Conservation (phyloP, 2,329 filamentous ascomycete species). For the Aureobasidium sp. region DNA sequence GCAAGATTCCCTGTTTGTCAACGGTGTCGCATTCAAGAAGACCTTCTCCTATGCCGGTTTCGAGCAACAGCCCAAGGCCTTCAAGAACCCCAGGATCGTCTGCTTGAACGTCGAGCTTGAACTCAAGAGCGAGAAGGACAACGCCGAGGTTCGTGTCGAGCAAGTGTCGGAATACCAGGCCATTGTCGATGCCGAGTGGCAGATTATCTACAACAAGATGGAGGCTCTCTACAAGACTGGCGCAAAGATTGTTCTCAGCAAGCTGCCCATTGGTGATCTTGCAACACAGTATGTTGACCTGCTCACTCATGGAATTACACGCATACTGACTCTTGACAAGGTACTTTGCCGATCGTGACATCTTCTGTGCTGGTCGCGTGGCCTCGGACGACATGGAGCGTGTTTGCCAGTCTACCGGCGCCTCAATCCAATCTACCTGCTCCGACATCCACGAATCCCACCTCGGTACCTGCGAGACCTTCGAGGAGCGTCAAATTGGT, state of each 20-base stretch:
- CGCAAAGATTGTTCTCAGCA: constrained; percentile 94
- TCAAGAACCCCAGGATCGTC: constrained; percentile 90
- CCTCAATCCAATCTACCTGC: constrained; percentile 88
- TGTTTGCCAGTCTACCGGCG: constrained; percentile 88
- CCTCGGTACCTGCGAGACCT: constrained; percentile 79
- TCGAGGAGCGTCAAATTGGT: constrained; percentile 95
- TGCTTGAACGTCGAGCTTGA: constrained; percentile 97
- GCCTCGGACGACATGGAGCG: constrained; percentile 88
- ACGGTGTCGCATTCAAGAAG: constrained; percentile 99
- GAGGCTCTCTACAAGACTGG: constrained; percentile 90
- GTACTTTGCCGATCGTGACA: constrained; percentile 92
- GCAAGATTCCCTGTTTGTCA: constrained; percentile 92
- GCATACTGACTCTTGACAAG: constrained; percentile 22
- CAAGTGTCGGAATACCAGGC: constrained; percentile 99
- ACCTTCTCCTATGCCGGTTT: constrained; percentile 98
- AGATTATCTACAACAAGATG: constrained; percentile 99
- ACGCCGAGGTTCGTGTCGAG: constrained; percentile 94
- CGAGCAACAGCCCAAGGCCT: constrained; percentile 96
- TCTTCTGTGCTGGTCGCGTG: constrained; percentile 96
- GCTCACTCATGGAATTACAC: not conserved
- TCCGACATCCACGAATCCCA: constrained; percentile 86
- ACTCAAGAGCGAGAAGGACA: constrained; percentile 98
- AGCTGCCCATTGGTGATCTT: constrained; percentile 92
- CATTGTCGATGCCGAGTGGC: constrained; percentile 98
- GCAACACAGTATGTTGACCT: constrained; percentile 62